A percentile compares a stretch with the other conserved stretches of the same genome.
Evolutionary conservation across 2,329 filamentous ascomycete species (phyloP).

Genomic region (Penicillium sp.): DNA sequence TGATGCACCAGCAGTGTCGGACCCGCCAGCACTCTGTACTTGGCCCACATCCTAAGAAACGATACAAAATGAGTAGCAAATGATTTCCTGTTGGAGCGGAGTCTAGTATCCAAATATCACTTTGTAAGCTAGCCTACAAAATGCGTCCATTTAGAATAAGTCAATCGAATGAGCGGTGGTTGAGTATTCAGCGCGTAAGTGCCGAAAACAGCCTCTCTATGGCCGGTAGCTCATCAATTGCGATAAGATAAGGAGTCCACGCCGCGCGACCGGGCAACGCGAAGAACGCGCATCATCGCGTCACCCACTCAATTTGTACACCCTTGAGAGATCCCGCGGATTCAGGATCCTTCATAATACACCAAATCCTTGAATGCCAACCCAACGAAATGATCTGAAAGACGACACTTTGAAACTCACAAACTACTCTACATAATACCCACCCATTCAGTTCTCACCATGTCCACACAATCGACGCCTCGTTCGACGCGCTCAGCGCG

Average conservation of each 20-base stretch:
- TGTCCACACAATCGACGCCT: conserved; percentile 31
- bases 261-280: conserved; percentile 17
- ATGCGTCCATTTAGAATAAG: too few species aligned
- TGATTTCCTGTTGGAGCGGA: too few species aligned
- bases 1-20: too few species aligned
- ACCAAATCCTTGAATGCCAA: conserved; percentile 1
- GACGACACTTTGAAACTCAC: background rate
- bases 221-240: background rate
- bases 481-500: conserved; percentile 30
- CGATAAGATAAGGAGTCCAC: conserved; percentile 19
- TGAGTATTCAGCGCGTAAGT: too few species aligned
- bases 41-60: too few species aligned
- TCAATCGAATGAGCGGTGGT: too few species aligned
- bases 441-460: conserved; percentile 3
- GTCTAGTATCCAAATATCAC: too few species aligned
- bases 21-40: too few species aligned
- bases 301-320: conserved; percentile 5
- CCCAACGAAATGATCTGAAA: conserved; percentile 10
- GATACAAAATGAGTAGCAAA: too few species aligned
- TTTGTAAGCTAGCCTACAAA: too few species aligned
- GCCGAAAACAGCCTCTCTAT: too few species aligned
- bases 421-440: background rate
- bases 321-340: conserved; percentile 11
- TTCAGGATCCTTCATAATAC: conserved; percentile 1
- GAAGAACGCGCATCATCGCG: conserved; percentile 21